These are phyloP conservation scores for Ceratobasidium sp. DNA, from an alignment of 1,284 basidiomycete genomes.

Conservation along the genomic window DNA sequence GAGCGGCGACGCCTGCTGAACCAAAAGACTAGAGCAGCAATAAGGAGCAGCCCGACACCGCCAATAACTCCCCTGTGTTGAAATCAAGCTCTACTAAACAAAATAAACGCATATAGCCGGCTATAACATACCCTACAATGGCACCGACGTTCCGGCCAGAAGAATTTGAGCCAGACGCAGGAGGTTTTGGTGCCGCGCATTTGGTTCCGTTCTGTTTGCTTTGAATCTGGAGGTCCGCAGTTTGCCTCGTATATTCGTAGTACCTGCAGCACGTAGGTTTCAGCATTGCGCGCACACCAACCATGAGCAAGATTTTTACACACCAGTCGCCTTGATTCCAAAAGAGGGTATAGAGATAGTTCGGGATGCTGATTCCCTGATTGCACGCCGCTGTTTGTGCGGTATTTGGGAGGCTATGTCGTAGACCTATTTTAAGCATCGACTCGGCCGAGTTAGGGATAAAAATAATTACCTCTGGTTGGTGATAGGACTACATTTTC, in stretches of 20 bases:
- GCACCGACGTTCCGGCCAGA: background rate
- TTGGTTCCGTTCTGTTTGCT: constrained; percentile 5
- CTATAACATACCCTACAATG: constrained; percentile 22
- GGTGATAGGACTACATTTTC: background rate
- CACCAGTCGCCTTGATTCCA: constrained; percentile 15
- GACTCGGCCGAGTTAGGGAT: background rate
- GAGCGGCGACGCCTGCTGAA: background rate
- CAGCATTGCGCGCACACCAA: background rate
- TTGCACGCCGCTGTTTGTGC: constrained; percentile 27
- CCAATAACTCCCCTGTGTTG: background rate
- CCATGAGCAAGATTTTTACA: background rate
- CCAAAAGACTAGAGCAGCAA: background rate
- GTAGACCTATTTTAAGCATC: background rate
- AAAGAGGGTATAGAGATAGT: constrained; percentile 15
- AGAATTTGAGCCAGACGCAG: background rate
- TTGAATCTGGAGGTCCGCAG: constrained; percentile 3
- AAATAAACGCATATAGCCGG: background rate
- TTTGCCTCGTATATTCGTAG: constrained; percentile 15
- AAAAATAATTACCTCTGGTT: constrained; percentile 9
- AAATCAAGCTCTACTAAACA: background rate
- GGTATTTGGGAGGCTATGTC: background rate
- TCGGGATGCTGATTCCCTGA: constrained; percentile 9
- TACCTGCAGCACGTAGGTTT: background rate
- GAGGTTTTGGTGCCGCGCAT: background rate
- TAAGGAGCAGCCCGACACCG: background rate